Percentiles rank a stretch among this genome's conserved stretches.
These are phyloP conservation scores for Aspergillus homomorphus DNA, from an alignment of 495 filamentous ascomycete genomes.

Conservation along the genomic window DNA sequence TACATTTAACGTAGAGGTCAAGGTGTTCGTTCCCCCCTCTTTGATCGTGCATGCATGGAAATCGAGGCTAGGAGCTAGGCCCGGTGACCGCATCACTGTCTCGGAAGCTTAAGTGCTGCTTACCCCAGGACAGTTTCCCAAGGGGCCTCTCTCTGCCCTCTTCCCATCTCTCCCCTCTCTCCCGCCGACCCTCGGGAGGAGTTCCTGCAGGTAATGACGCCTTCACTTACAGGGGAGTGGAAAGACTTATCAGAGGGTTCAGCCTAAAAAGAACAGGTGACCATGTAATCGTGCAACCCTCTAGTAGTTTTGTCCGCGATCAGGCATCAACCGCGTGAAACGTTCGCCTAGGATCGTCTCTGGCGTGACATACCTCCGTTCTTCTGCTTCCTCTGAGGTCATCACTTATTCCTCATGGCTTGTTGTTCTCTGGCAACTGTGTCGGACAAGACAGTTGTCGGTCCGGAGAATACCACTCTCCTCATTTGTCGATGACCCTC, in stretches of 20 bases:
- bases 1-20: not conserved
- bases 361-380: not conserved
- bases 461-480: not conserved
- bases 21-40: conserved; percentile 1
- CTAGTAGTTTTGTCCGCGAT: not conserved
- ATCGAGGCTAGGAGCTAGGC: not conserved
- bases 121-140: conserved; percentile 4
- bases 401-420: not conserved
- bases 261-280: not conserved
- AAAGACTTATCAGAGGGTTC: not conserved
- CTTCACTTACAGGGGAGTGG: not conserved
- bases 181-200: not conserved
- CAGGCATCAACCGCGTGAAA: conserved; percentile 5
- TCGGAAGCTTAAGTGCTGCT: conserved; percentile 3
- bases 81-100: not conserved
- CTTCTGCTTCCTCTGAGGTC: not conserved
- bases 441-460: not conserved
- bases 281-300: conserved; percentile 2
- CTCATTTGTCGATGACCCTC: conserved; percentile 1
- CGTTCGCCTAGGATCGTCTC: not conserved
- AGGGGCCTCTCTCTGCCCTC: conserved; percentile 6
- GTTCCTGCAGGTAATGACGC: not conserved
- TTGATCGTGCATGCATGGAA: not conserved
- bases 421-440: not conserved
- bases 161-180: not conserved